Evolutionary conservation across 225 moss, liverwort and hornwort species (phyloP).

Genomic region (Pleurozium schreberi): DNA sequence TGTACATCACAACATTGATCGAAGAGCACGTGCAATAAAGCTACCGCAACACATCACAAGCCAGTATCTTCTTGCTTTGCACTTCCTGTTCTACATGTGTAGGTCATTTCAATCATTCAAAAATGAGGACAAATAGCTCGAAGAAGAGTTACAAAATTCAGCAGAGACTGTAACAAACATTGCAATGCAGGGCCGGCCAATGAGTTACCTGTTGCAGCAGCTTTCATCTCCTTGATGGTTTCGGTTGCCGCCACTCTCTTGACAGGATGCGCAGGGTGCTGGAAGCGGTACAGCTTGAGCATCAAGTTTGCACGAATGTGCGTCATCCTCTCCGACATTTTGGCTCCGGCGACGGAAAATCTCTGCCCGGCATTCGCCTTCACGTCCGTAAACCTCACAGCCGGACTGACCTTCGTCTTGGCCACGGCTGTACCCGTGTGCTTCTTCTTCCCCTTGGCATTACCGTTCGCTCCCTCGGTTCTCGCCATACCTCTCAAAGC

Average conservation of each 20-base stretch:
- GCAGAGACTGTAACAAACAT: neutral
- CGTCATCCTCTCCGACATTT: constrained; percentile 16
- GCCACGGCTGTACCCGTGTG: neutral
- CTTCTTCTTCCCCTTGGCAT: neutral
- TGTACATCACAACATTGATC: neutral
- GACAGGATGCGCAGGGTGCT: constrained; percentile 32
- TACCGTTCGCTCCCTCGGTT: neutral
- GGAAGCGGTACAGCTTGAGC: constrained; percentile 26
- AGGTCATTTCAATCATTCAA: neutral
- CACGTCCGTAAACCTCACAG: constrained; percentile 18
- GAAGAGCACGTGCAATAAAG: neutral
- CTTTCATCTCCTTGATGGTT: constrained; percentile 18
- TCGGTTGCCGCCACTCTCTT: constrained; percentile 32
- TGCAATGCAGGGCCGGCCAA: neutral
- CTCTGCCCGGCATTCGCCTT: constrained; percentile 11
- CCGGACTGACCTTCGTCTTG: constrained; percentile 9
- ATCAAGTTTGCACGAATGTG: constrained; percentile 21
- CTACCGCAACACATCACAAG: neutral
- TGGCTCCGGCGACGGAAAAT: constrained; percentile 13
- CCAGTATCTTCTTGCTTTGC: neutral
- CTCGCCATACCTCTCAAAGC: neutral
- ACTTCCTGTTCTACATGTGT: neutral
- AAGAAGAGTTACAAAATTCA: neutral
- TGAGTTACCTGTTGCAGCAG: constrained; percentile 17
- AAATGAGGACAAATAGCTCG: neutral